Conservation (phyloP, 169 alveolate species). For the Cryptosporidium viatorum region DNA sequence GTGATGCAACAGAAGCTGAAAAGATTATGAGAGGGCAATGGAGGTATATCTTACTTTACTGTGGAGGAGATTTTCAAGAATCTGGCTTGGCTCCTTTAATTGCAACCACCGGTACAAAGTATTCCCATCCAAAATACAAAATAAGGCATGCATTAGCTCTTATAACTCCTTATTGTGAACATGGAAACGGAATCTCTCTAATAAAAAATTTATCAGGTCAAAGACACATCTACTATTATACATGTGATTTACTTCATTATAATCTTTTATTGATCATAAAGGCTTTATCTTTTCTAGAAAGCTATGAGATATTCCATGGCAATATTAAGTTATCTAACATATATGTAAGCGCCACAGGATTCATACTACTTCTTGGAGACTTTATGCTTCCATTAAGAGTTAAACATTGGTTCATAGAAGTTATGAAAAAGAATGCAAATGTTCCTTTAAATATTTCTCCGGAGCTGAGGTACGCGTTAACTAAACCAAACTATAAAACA, state of each 20-base stretch:
- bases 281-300: constrained; percentile 60
- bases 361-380: constrained; percentile 65
- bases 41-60: constrained; percentile 61
- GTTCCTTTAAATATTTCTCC: constrained; percentile 40
- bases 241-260: constrained; percentile 50
- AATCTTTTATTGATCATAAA: constrained; percentile 51
- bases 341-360: constrained; percentile 61
- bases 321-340: constrained; percentile 55
- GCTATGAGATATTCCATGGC: constrained; percentile 47
- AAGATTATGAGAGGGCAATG: constrained; percentile 73
- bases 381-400: constrained; percentile 62
- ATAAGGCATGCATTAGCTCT: constrained; percentile 56
- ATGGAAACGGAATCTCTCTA: constrained; percentile 47
- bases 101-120: constrained; percentile 42
- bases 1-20: constrained; percentile 62
- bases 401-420: constrained; percentile 51
- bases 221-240: constrained; percentile 50
- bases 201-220: constrained; percentile 49
- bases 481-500: constrained; percentile 56
- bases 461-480: constrained; percentile 17
- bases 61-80: constrained; percentile 74
- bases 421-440: constrained; percentile 62
- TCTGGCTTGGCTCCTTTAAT: constrained; percentile 66
- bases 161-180: constrained; percentile 57
- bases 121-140: constrained; percentile 55